Base-by-base conservation (phyloP, 345 rosid species). In the Citrus unshiu region DNA sequence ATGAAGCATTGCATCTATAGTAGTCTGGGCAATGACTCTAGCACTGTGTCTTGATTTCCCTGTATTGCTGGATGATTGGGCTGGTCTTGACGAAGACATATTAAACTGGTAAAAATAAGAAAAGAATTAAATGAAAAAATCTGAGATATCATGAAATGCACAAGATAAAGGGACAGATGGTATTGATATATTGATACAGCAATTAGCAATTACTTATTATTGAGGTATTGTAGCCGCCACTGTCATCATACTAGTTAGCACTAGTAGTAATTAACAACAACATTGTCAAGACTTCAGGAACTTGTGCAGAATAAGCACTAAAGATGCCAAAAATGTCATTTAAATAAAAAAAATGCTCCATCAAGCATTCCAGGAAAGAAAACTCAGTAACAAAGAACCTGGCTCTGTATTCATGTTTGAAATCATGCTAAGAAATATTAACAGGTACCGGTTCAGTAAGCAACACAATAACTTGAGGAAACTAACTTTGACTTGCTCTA, bases 1-100 rank as follows among this genome's bases (percentile, higher is more conserved):
- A 76, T 95, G 96, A 78, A 95, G 91, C 82, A 89, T 93, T 4
- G 99, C 99, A 84, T 95, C 99, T 56, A 90, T 91, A 56, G 93
- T 87, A 69, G 99, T 95, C 83, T 95, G 99, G 57, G 99, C 97
- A 77, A 95, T 89, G 78, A 93, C 85, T 85, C 97, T 86, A 35
- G 93, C 92, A 79, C 96, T 87, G 86, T 92, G 91, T 73, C 95
- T 91, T 72, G 99, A 89, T 77, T 92, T 89, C 68, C 85, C 91
- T 0, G 97, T 86, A 80, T 81, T 89, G 90, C 75, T 88, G 63
- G 97, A 88, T 34, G 97, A 88, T 24, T 90, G 96, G 79, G 86
- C 85, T 25, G 93, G 97, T 81, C 98, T 92, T 64, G 99, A 87
- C 64, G 93, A 83, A 78, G 99, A 91, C 98, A 95, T 95, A 77